A percentile compares a stretch with the other conserved stretches of the same genome.
phyloP scores from a whole-genome alignment of 1,284 basidiomycete genomes.

The Thelephora terrestris region DNA sequence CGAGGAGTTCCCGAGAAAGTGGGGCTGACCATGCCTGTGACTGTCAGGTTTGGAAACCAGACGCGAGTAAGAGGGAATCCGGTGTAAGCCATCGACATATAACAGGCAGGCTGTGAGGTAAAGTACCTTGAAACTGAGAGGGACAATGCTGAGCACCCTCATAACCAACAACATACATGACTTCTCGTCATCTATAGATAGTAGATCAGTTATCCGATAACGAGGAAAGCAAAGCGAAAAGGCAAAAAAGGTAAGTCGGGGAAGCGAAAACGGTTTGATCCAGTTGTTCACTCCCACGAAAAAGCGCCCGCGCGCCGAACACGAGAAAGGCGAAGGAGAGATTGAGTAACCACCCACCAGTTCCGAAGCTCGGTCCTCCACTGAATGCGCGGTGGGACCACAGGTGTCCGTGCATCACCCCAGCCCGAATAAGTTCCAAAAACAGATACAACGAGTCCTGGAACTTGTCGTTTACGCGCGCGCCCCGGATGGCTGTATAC shows the following conservation, averaged over 20 bases:
- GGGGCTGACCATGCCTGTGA: constrained; percentile 88
- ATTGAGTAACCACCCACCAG: constrained; percentile 34
- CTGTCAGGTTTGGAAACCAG: constrained; percentile 27
- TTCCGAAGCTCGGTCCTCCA: constrained; percentile 92
- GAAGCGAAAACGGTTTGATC: constrained; percentile 4
- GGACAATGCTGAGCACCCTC: constrained; percentile 90
- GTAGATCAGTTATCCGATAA: constrained; percentile 2
- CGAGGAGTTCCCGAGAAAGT: constrained; percentile 88
- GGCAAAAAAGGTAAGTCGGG: constrained; percentile 12
- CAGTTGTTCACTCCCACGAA: constrained; percentile 11
- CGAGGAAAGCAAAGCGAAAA: constrained; percentile 1
- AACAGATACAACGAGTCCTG: constrained; percentile 94
- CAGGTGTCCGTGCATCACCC: constrained; percentile 88
- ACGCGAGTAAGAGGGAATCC: not conserved
- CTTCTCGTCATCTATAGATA: constrained; percentile 72
- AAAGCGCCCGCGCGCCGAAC: constrained; percentile 9
- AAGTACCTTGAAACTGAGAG: constrained; percentile 83
- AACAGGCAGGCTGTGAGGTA: not conserved
- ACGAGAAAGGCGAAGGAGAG: not conserved
- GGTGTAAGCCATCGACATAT: not conserved
- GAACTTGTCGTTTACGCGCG: constrained; percentile 93
- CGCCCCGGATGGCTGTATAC: constrained; percentile 66
- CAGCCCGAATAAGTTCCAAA: constrained; percentile 86
- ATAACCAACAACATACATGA: constrained; percentile 91
- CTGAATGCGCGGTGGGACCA: constrained; percentile 87